Evolutionary conservation across 257 asterid genomes (phyloP), one percentile per base, ranked within the genome.

Genomic region (Solanum appendiculatum): DNA sequence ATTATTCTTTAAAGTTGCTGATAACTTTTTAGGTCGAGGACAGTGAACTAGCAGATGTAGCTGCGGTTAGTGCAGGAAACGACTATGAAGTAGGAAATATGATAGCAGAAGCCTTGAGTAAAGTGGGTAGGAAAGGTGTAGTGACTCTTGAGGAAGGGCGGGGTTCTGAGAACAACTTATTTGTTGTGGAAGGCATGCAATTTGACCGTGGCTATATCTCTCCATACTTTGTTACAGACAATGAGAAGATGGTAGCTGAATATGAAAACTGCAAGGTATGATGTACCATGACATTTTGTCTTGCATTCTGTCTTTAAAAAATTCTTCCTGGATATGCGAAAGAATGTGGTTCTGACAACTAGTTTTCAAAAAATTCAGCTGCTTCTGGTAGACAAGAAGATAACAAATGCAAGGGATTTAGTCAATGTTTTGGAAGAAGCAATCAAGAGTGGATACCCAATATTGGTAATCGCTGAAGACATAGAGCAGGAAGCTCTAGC

Each of bases 1-100:
- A 31, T 73, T 37, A 37, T 21, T 29, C 31, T 29, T 23, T 6
- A 11, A 31, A 81, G 69, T 20, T 48, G 29, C 37, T 80, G 40
- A 29, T 48, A 27, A 78, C 37, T 4, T 33, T 31, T 81, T 48
- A 97, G 98, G 99, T 96, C 34, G 99, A 97, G 89, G 99, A 97
- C 84, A 95, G 96, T 86, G 99, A 97, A 87, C 90, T 97, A 44
- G 99, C 99, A 27, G 99, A 96, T 91, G 99, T 97, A 86, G 99
- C 99, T 86, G 97, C 99, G 44, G 99, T 97, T 31, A 97, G 99
- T 94, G 99, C 99, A 1, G 99, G 99, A 64, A 97, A 97, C 92
- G 94, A 97, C 93, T 90, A 92, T 63, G 99, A 97, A 90, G 95
- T 97, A 20, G 99, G 99, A 40, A 90, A 91, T 40, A 97, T 97